These are phyloP conservation scores for Crithidia sp. DNA, from an alignment of 208 protist species.

Conservation along the genomic window DNA sequence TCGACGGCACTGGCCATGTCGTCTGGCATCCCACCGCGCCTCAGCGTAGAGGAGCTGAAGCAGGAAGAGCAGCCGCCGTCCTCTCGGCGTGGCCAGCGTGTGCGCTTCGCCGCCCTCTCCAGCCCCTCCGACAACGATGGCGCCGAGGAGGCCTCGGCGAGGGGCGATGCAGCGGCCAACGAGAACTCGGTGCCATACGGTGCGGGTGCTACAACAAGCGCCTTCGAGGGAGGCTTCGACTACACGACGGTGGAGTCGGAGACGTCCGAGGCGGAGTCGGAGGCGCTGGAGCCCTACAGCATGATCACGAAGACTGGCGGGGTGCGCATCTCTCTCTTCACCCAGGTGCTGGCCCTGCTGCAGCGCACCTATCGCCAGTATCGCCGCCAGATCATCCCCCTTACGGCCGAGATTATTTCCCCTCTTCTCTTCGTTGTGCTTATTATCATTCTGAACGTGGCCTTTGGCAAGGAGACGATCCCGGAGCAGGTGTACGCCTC, in stretches of 20 bases:
- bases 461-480: conserved; percentile 37
- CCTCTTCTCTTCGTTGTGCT: conserved; percentile 58
- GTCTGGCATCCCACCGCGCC: not conserved
- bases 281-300: conserved; percentile 32
- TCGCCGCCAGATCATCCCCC: conserved; percentile 26
- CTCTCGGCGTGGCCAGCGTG: conserved; percentile 7
- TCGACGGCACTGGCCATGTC: not conserved
- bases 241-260: not conserved
- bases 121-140: not conserved
- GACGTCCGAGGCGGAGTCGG: not conserved
- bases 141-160: no score
- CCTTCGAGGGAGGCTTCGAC: not conserved
- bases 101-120: conserved; percentile 9
- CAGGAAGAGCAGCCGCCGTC: no score
- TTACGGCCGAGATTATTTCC: conserved; percentile 44
- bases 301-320: conserved; percentile 20
- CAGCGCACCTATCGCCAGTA: conserved; percentile 46
- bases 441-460: conserved; percentile 44
- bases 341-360: conserved; percentile 43
- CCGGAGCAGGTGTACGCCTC: conserved; percentile 12
- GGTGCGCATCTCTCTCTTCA: conserved; percentile 9
- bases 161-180: no score
- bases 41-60: conserved; percentile 10
- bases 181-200: not conserved
- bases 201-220: not conserved